Conservation (phyloP, 2,329 filamentous ascomycete species). For the Dothideomycetes sp. region DNA sequence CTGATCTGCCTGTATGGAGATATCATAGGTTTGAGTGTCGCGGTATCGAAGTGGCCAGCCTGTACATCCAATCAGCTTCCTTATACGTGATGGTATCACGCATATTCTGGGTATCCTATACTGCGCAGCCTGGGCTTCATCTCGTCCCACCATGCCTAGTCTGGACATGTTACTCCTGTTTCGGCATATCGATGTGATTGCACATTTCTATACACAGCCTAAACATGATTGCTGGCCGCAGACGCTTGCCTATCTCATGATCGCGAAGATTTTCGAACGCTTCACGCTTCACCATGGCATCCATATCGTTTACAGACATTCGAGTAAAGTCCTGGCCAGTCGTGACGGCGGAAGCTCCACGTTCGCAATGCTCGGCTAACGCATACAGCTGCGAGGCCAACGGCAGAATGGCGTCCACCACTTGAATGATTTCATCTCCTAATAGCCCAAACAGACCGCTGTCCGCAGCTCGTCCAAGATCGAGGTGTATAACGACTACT, state of each 20-base stretch:
- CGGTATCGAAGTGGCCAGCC: slow-evolving; percentile 1
- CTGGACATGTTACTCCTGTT: slow-evolving; percentile 5
- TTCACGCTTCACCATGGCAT: slow-evolving; percentile 9
- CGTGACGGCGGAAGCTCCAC: slow-evolving; percentile 4
- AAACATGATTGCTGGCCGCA: slow-evolving; percentile 13
- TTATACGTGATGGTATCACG: slow-evolving; percentile 5
- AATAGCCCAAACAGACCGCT: slow-evolving; percentile 15
- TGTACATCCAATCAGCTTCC: not conserved
- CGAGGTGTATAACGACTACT: slow-evolving; percentile 13
- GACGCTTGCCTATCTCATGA: slow-evolving; percentile 2
- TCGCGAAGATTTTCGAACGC: slow-evolving; percentile 4
- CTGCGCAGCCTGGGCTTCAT: slow-evolving; percentile 2
- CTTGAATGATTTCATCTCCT: slow-evolving; percentile 14
- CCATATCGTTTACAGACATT: slow-evolving; percentile 12
- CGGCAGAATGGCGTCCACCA: slow-evolving; percentile 11
- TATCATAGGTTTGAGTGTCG: not conserved
- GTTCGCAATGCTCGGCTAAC: slow-evolving; percentile 6
- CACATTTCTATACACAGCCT: slow-evolving; percentile 11
- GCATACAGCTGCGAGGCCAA: slow-evolving; percentile 1
- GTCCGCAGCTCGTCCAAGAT: slow-evolving; percentile 1
- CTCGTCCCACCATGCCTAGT: slow-evolving; percentile 3
- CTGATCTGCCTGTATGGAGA: too few relatives aligned
- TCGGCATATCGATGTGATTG: slow-evolving; percentile 10
- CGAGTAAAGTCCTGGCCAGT: slow-evolving; percentile 5
- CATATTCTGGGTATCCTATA: slow-evolving; percentile 2